Evolutionary conservation across 2,329 filamentous ascomycete genomes (phyloP).

Genomic region (Xylaria hypoxylon): DNA sequence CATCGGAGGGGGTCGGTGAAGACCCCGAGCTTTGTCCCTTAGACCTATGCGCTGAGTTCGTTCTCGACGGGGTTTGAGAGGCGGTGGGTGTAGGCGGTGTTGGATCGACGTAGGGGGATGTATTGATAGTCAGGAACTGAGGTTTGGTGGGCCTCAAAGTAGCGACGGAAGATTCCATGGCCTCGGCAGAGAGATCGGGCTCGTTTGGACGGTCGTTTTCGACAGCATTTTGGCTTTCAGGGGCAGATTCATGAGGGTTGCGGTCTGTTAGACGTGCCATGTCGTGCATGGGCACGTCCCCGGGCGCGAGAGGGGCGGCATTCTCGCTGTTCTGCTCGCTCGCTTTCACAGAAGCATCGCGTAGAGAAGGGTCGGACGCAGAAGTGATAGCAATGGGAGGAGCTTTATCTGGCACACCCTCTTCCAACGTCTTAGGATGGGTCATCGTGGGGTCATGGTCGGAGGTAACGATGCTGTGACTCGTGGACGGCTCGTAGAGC

Average conservation of each 20-base stretch:
- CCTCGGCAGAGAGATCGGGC: constrained; percentile 31
- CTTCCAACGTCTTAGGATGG: constrained; percentile 43
- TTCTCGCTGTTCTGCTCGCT: constrained; percentile 18
- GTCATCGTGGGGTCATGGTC: constrained; percentile 51
- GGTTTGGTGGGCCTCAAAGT: constrained; percentile 61
- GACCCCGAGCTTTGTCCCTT: constrained; percentile 56
- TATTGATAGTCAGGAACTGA: constrained; percentile 62
- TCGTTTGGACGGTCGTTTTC: constrained; percentile 15
- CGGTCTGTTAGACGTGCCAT: constrained; percentile 9
- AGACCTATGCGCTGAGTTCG: constrained; percentile 66
- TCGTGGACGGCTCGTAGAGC: constrained; percentile 38
- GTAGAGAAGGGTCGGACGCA: constrained; percentile 16
- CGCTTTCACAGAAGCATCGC: constrained; percentile 21
- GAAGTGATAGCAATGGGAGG: constrained; percentile 32
- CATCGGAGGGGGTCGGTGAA: constrained; percentile 67
- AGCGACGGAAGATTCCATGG: constrained; percentile 60
- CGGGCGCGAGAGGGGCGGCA: not conserved
- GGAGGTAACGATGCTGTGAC: constrained; percentile 41
- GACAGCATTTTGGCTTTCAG: constrained; percentile 4
- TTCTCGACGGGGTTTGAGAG: constrained; percentile 69
- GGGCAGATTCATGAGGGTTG: not conserved
- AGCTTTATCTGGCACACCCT: constrained; percentile 38
- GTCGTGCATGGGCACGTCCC: constrained; percentile 16
- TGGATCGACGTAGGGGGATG: constrained; percentile 65
- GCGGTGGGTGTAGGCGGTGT: constrained; percentile 67